Evolutionary conservation across 2,329 filamentous ascomycete genomes (phyloP), one percentile per base, ranked within the genome.

Genomic region (Alternaria sp.): DNA sequence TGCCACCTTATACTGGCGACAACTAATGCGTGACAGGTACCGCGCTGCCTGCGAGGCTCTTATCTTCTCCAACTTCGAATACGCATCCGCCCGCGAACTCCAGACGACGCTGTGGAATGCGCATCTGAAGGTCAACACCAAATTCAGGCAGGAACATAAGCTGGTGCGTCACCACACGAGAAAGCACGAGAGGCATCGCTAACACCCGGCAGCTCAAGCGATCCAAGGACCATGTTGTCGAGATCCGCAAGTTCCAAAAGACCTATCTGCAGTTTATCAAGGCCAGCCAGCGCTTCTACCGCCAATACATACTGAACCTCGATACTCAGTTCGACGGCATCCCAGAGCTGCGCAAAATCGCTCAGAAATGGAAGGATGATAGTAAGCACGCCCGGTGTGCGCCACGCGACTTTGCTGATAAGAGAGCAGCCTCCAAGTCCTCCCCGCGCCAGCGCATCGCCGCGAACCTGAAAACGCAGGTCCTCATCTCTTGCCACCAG

Each of bases 221-320:
- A 69, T 81, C 81, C 61, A 85, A 84, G 70, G 85, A 85, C 72
- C 85, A 83, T 71, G 83, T 85, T 59, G 87, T 89, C 49, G 86
- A 88, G 80, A 89, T 88, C 73, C 89, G 94, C 67, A 96, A 93
- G 80, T 84, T 95, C 54, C 90, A 92, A 77, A 94, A 92, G 80
- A 86, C 90, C 67, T 98, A 96, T 79, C 84, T 90, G 61, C 88
- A 89, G 69, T 98, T 97, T 78, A 88, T 98, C 71, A 96, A 95
- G 80, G 90, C 90, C 50, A 91, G 93, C 69, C 92, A 96, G 80
- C 89, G 89, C 73, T 97, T 97, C 79, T 98, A 98, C 84, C 89
- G 91, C 74, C 90, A 89, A 69, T 96, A 93, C 74, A 91, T 97
- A 58, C 89, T 95, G 78, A 88, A 90, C 60, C 84, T 97, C 23